Evolutionary conservation across 176 grass and related monocot genomes (phyloP).

Genomic region (Carex pumila): DNA sequence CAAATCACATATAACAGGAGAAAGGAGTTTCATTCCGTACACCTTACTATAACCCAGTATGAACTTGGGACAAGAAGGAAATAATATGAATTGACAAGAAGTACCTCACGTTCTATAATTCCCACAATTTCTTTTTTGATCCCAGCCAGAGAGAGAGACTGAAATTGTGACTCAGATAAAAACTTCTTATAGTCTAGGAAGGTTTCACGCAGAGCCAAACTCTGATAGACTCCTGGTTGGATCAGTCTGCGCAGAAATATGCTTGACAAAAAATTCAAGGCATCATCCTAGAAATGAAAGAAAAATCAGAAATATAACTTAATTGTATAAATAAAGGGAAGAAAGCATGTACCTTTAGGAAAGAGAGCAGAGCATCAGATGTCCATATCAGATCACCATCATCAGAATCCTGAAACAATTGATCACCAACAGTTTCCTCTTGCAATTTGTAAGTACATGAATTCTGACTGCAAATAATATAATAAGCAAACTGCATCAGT

Average conservation of each 20-base stretch:
- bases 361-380: slow-evolving; percentile 63
- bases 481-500: slow-evolving; percentile 2
- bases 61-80: not conserved
- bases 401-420: slow-evolving; percentile 90
- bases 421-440: slow-evolving; percentile 86
- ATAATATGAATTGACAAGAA: not conserved
- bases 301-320: slow-evolving; percentile 22
- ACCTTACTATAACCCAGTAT: not conserved
- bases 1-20: slow-evolving; percentile 14
- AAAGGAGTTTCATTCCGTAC: not conserved
- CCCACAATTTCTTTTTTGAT: slow-evolving; percentile 77
- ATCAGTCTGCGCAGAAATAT: slow-evolving; percentile 90
- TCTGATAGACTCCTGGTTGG: slow-evolving; percentile 77
- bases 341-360: slow-evolving; percentile 57
- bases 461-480: slow-evolving; percentile 42
- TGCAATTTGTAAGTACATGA: slow-evolving; percentile 61
- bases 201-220: slow-evolving; percentile 71
- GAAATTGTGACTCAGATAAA: slow-evolving; percentile 75
- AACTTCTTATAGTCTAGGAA: slow-evolving; percentile 82
- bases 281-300: slow-evolving; percentile 44
- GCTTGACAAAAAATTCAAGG: slow-evolving; percentile 69
- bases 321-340: slow-evolving; percentile 18
- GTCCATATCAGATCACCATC: slow-evolving; percentile 87
- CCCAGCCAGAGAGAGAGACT: slow-evolving; percentile 68
- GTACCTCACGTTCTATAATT: slow-evolving; percentile 77